These are phyloP conservation scores for Cladosporium sp. DNA, from an alignment of 2,329 filamentous ascomycete genomes.

Conservation along the genomic window DNA sequence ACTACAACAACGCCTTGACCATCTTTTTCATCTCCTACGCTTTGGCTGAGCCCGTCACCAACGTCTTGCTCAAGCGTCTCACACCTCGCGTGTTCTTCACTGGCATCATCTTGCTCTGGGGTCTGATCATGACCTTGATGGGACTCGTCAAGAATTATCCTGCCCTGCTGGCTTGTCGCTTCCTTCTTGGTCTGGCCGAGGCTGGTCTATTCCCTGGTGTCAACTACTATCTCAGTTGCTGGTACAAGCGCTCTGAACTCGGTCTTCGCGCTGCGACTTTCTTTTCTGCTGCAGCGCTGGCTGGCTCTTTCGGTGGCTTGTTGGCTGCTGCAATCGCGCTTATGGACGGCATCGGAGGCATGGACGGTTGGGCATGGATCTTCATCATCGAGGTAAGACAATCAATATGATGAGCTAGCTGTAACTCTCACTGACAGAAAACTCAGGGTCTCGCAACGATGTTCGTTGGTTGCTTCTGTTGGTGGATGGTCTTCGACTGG, in stretches of 20 bases:
- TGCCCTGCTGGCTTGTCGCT: constrained; percentile 33
- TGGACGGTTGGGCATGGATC: constrained; percentile 39
- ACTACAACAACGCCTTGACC: constrained; percentile 71
- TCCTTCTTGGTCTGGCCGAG: constrained; percentile 68
- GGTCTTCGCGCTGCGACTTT: constrained; percentile 76
- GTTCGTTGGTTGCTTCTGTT: constrained; percentile 47
- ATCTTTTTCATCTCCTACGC: constrained; percentile 87
- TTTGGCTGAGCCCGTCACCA: constrained; percentile 71
- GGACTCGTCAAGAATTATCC: constrained; percentile 25
- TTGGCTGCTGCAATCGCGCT: constrained; percentile 66
- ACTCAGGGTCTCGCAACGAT: constrained; percentile 58
- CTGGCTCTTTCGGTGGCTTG: constrained; percentile 72
- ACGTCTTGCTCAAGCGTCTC: constrained; percentile 71
- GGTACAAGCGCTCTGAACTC: constrained; percentile 76
- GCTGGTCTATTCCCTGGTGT: constrained; percentile 57
- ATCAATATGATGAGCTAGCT: not conserved
- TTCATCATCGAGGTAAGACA: constrained; percentile 39
- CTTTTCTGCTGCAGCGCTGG: constrained; percentile 75
- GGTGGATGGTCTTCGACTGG: constrained; percentile 48
- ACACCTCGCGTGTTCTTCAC: constrained; percentile 70
- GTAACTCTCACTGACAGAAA: not conserved
- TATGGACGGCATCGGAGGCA: constrained; percentile 60
- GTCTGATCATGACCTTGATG: constrained; percentile 57
- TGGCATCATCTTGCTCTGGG: constrained; percentile 72
- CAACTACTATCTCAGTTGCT: constrained; percentile 56